Evolutionary conservation across 257 asterid genomes (phyloP).

Genomic region (Nicotiana knightiana): DNA sequence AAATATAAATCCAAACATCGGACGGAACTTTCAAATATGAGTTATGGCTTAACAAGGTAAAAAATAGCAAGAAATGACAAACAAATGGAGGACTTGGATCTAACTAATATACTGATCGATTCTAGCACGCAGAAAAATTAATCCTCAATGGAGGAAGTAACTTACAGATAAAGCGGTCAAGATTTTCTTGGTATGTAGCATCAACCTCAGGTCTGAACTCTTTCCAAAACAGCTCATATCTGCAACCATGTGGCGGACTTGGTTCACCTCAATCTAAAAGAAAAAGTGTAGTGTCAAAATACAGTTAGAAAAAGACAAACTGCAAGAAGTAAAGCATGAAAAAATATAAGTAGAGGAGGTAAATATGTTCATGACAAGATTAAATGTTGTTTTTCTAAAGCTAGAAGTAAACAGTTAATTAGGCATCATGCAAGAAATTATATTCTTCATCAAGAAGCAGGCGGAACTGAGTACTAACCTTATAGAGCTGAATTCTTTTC

Average conservation of each 20-base stretch:
- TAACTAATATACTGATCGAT: neutral
- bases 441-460: neutral
- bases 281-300: neutral
- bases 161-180: constrained; percentile 28
- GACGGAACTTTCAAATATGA: neutral
- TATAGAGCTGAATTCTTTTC: constrained; percentile 30
- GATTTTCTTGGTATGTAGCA: constrained; percentile 35
- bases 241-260: constrained; percentile 38
- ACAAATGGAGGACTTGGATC: neutral
- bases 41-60: neutral
- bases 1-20: neutral
- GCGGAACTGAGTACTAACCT: constrained; percentile 28
- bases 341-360: neutral
- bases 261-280: constrained; percentile 33
- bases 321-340: neutral
- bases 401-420: neutral
- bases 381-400: neutral
- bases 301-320: neutral
- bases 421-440: neutral
- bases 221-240: constrained; percentile 44
- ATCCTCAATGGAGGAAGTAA: constrained; percentile 1
- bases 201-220: constrained; percentile 42
- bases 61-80: neutral
- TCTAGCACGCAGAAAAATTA: neutral
- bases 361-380: neutral